Evolutionary conservation across 2,329 filamentous ascomycete genomes (phyloP).

Genomic region (Phoma herbarum): DNA sequence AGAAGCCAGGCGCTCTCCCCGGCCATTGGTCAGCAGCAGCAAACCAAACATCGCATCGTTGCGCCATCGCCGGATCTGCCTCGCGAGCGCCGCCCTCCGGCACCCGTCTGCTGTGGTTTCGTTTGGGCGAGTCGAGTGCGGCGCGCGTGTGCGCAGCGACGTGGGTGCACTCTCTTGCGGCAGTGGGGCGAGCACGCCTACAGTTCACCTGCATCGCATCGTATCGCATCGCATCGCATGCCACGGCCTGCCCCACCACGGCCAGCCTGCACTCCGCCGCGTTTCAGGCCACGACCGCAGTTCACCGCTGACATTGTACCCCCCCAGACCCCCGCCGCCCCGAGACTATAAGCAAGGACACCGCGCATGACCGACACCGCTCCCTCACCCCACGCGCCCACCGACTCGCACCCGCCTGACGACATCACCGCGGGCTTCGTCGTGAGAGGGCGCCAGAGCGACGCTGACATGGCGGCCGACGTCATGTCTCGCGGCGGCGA

Average conservation of each 20-base stretch:
- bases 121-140: no score
- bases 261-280: no score
- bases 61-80: no score
- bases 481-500: slow-evolving; percentile 49
- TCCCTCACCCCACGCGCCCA: slow-evolving; percentile 5
- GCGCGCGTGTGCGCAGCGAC: no score
- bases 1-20: background rate
- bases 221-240: no score
- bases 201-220: no score
- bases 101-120: no score
- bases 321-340: slow-evolving; percentile 13
- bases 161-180: no score
- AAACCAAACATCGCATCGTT: background rate
- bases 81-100: background rate
- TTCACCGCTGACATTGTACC: background rate
- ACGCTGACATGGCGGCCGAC: slow-evolving; percentile 49
- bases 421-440: background rate
- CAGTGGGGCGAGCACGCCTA: no score
- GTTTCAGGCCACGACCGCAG: background rate
- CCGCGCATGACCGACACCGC: slow-evolving; percentile 48
- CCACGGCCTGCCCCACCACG: no score
- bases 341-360: background rate
- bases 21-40: background rate
- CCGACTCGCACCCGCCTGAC: slow-evolving; percentile 3
- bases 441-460: background rate